A percentile compares a stretch with the other conserved stretches of the same genome.
These are phyloP conservation scores for Dacryopinax primogenitus DNA, from an alignment of 768 basidiomycete genomes.

Conservation along the genomic window DNA sequence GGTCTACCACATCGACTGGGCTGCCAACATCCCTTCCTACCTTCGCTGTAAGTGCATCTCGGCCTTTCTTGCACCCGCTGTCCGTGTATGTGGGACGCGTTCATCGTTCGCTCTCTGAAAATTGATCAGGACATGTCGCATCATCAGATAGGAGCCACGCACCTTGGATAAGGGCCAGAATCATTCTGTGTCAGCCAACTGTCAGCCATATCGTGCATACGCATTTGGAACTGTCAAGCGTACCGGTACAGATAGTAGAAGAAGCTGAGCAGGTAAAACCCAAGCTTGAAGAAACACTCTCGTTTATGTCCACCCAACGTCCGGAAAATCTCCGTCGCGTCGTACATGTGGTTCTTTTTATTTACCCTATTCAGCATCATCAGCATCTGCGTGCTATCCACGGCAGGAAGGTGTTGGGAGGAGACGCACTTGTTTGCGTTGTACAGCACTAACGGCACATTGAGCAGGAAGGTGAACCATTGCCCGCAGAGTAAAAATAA, in stretches of 20 bases:
- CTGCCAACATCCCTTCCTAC: not conserved
- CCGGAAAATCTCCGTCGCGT: slow-evolving; percentile 98
- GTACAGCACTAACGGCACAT: slow-evolving; percentile 72
- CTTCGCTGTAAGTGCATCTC: not conserved
- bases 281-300: slow-evolving; percentile 89
- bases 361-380: slow-evolving; percentile 48
- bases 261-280: slow-evolving; percentile 82
- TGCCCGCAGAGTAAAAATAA: slow-evolving; percentile 92
- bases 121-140: not conserved
- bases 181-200: slow-evolving; percentile 46
- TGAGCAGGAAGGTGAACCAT: slow-evolving; percentile 86
- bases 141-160: not conserved
- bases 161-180: slow-evolving; percentile 67
- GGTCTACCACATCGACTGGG: not conserved
- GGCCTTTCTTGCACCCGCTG: not conserved
- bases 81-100: not conserved
- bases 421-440: slow-evolving; percentile 83
- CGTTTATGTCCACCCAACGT: slow-evolving; percentile 89
- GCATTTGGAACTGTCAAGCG: slow-evolving; percentile 24
- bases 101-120: slow-evolving; percentile 4
- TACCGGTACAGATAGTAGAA: slow-evolving; percentile 86
- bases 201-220: not conserved
- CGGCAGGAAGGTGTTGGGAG: not conserved
- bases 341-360: slow-evolving; percentile 93
- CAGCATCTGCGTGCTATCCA: not conserved